A percentile compares a stretch with the other conserved stretches of the same genome.
These are phyloP conservation scores for Neurospora hispaniola DNA, from an alignment of 495 filamentous ascomycete species.

Conservation along the genomic window DNA sequence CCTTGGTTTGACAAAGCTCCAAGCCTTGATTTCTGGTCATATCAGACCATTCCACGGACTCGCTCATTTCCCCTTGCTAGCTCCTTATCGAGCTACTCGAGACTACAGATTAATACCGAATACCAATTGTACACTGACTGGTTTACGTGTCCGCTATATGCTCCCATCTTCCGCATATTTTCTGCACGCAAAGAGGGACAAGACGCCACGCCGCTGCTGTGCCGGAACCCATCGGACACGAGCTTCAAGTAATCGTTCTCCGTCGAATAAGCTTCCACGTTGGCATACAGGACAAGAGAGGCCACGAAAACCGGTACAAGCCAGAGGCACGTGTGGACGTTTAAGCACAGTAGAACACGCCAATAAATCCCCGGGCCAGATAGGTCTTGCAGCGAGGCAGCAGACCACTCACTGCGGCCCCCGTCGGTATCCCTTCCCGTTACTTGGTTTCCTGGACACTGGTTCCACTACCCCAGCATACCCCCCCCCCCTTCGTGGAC, in stretches of 20 bases:
- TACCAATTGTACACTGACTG: neutral
- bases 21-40: neutral
- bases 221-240: neutral
- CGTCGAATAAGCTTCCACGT: neutral
- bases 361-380: neutral
- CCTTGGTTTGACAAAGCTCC: neutral
- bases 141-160: neutral
- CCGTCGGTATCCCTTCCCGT: conserved; percentile 15
- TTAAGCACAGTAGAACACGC: neutral
- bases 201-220: neutral
- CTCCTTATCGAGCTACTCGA: neutral
- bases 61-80: neutral
- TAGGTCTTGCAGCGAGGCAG: conserved; percentile 6
- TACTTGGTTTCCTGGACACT: conserved; percentile 7
- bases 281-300: neutral
- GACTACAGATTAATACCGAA: neutral
- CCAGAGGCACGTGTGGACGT: neutral
- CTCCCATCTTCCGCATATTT: neutral
- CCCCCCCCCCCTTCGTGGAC: neutral
- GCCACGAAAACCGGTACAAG: neutral
- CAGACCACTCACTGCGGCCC: neutral
- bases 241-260: neutral
- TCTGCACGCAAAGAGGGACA: neutral
- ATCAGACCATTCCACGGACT: neutral
- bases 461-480: conserved; percentile 8